phyloP scores from a whole-genome alignment of 208 protist species.

The Trypanosoma conorhini region DNA sequence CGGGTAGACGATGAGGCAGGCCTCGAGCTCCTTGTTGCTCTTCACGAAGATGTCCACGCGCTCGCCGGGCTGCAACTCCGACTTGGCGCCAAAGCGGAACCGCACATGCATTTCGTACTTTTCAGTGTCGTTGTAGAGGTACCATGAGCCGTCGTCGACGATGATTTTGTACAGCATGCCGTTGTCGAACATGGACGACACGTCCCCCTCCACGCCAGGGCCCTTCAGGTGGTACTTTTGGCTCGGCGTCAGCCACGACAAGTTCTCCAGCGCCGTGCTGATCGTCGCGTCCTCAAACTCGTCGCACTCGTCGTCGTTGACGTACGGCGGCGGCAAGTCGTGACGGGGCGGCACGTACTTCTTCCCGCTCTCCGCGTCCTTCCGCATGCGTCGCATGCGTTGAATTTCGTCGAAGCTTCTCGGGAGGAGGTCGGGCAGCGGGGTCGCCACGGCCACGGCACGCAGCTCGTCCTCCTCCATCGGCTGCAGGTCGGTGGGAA shows the following conservation, averaged over 20 bases:
- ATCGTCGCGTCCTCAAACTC: conserved; percentile 84
- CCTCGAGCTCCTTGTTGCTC: conserved; percentile 58
- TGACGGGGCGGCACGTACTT: conserved; percentile 57
- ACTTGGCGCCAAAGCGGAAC: conserved; percentile 69
- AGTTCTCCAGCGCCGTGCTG: conserved; percentile 41
- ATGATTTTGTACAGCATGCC: conserved; percentile 78
- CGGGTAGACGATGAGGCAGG: conserved; percentile 61
- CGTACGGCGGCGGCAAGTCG: conserved; percentile 69
- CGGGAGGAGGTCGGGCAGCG: conserved; percentile 69
- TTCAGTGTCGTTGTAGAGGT: conserved; percentile 85
- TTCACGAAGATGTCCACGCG: conserved; percentile 58
- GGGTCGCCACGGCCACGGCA: conserved; percentile 53
- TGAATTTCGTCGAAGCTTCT: conserved; percentile 74
- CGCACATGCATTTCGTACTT: conserved; percentile 88
- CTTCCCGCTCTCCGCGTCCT: conserved; percentile 49
- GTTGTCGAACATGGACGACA: conserved; percentile 58
- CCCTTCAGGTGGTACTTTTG: conserved; percentile 19
- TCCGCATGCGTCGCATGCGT: conserved; percentile 57
- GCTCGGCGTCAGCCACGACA: conserved; percentile 34
- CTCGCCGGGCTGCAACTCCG: conserved; percentile 56
- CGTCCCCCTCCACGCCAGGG: conserved; percentile 50
- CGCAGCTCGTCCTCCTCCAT: conserved; percentile 60
- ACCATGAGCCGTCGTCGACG: conserved; percentile 53
- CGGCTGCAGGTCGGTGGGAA: conserved; percentile 26
- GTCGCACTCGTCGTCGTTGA: conserved; percentile 82